Evolutionary conservation across 768 basidiomycete species (phyloP), one percentile per base, ranked within the genome.

Genomic region (Cyathus striatus): DNA sequence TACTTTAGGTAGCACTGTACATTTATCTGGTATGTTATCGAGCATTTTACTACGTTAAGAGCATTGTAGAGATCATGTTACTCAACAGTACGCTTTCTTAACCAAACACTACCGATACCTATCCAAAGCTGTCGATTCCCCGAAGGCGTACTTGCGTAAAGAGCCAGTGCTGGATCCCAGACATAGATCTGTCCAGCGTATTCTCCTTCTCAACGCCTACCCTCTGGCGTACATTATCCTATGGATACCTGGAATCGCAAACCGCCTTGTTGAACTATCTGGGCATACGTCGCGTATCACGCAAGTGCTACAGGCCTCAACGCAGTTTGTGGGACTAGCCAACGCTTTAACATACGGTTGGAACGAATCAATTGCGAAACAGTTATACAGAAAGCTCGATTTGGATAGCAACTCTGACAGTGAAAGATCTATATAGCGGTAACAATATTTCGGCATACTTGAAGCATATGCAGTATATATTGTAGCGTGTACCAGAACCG

Each of bases 241-340:
- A 9, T 51, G 50, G 50, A 40, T 50, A 23, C 49, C 49, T 12
- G 49, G 47, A n/a, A 24, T 50, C 4, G 43, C 27, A 16, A 50
- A 50, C 39, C 46, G 49, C n/a, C 33, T 48, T 18, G 38, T 50
- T 20, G 49, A 50, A 34, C 46, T 46, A 33, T 38, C 49, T 6
- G 47, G 49, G 30, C 30, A 32, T 32, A 16, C 4, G 16, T 32
- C 30, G 4, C 12, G 3, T 4, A 4, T 16, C 2, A 32, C 16
- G 30, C 30, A 32, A 16, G 16, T 32, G 13, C 4, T 32, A 16
- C 16, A 32, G 4, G 30, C 30, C 16, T 32, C 4, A 16, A 32
- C 16, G 12, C 30, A 32, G 30, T 32, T 32, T 32, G 30, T 32
- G 16, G 16, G 30, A 32, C 30, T 32, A 32, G 30, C 2, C 3